A percentile compares a stretch with the other conserved stretches of the same genome.
These are phyloP conservation scores for Phytophthora multivora DNA, from an alignment of 352 stramenopile genomes.

Conservation along the genomic window DNA sequence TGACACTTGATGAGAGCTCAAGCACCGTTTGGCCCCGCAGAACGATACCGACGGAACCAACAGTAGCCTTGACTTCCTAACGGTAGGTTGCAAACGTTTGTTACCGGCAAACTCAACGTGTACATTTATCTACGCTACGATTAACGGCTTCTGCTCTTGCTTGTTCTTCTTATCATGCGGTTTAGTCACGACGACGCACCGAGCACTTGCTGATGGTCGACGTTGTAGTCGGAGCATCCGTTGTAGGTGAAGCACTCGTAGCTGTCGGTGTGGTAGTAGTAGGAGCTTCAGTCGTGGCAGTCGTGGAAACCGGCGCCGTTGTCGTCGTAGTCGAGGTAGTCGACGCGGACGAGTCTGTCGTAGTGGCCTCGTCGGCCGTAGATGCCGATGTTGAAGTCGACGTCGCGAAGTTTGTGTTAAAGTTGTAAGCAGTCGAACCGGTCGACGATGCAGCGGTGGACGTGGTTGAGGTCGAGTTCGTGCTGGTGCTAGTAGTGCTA, in stretches of 20 bases:
- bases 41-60: slow-evolving; percentile 3
- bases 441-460: slow-evolving; percentile 2
- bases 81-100: too few species aligned
- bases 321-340: slow-evolving; percentile 4
- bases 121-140: slow-evolving; percentile 19
- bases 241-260: neutral
- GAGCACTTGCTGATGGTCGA: slow-evolving; percentile 24
- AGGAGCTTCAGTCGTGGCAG: neutral
- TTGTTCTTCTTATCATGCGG: too few species aligned
- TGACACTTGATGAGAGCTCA: slow-evolving; percentile 3
- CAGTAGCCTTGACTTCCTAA: neutral
- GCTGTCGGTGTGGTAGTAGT: neutral
- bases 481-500: slow-evolving; percentile 9
- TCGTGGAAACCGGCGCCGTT: neutral
- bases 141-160: neutral
- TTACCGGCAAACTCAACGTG: neutral
- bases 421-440: slow-evolving; percentile 11
- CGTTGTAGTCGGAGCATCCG: slow-evolving; percentile 1
- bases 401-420: slow-evolving; percentile 15
- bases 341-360: slow-evolving; percentile 8
- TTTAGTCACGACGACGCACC: slow-evolving; percentile 26
- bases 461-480: slow-evolving; percentile 1
- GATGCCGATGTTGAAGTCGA: slow-evolving; percentile 25
- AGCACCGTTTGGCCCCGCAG: slow-evolving; percentile 10
- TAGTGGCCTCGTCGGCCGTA: neutral